Conservation (phyloP, 192 early-diverging fungal genomes). For the Spinellus fusiger region DNA sequence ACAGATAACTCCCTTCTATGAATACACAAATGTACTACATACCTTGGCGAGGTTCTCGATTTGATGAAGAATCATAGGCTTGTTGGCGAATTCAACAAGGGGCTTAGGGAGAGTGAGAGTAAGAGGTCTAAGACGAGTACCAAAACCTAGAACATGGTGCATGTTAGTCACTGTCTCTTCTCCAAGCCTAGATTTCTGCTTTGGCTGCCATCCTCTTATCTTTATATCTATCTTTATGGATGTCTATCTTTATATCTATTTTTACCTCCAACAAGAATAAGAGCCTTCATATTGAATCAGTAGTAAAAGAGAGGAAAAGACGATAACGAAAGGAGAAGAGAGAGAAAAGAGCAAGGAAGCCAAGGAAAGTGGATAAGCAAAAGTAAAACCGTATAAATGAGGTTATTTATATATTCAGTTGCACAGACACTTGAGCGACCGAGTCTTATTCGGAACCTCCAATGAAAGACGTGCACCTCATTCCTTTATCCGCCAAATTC, state of each 20-base stretch:
- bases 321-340: background rate
- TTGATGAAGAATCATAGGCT: constrained; percentile 98
- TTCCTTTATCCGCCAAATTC: background rate
- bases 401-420: background rate
- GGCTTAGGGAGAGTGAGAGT: constrained; percentile 97
- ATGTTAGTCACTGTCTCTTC: background rate
- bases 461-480: background rate
- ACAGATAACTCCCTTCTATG: background rate
- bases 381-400: too few relatives aligned
- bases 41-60: constrained; percentile 97
- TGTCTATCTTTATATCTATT: background rate
- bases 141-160: constrained; percentile 64
- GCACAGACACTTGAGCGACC: background rate
- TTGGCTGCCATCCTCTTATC: too few relatives aligned
- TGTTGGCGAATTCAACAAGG: constrained; percentile 99
- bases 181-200: background rate
- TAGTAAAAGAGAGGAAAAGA: constrained; percentile 1
- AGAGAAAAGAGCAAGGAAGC: background rate
- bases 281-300: constrained; percentile 61
- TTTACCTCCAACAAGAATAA: constrained; percentile 79
- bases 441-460: background rate
- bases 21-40: constrained; percentile 4
- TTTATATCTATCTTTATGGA: background rate
- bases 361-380: constrained; percentile 1
- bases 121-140: constrained; percentile 95